Conservation (phyloP, 768 basidiomycete species). For the Lepiota brunneoincarnata region DNA sequence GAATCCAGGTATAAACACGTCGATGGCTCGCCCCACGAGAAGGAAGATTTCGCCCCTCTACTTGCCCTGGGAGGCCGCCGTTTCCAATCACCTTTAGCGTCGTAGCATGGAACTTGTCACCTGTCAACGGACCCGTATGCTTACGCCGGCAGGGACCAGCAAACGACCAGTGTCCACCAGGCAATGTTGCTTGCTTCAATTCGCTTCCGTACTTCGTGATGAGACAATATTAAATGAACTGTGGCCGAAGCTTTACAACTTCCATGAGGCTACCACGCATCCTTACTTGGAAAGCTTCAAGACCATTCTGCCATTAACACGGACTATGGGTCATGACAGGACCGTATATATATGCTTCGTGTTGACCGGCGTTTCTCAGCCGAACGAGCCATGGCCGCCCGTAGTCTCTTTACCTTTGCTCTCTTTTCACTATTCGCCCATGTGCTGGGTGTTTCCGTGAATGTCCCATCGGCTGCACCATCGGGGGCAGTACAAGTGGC, state of each 20-base stretch:
- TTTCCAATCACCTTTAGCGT: not conserved
- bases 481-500: conserved; percentile 32
- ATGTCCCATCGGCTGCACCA: conserved; percentile 38
- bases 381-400: not conserved
- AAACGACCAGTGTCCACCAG: not conserved
- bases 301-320: not conserved
- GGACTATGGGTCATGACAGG: not conserved
- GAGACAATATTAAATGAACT: conserved; percentile 2
- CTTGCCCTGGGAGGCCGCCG: not conserved
- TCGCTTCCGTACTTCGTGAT: conserved; percentile 5
- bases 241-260: not conserved
- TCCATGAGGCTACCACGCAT: conserved; percentile 9
- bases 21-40: not conserved
- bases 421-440: conserved; percentile 12
- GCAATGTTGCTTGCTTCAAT: not conserved
- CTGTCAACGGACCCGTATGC: conserved; percentile 3
- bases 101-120: conserved; percentile 4
- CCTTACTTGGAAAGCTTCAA: not conserved
- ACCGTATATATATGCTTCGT: not conserved
- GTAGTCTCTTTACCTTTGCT: not conserved
- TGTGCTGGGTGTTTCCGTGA: conserved; percentile 26
- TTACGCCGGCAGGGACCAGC: not conserved
- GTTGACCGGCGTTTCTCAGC: not conserved
- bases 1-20: not conserved
- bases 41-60: not conserved